Base-by-base conservation (phyloP, 2,329 filamentous ascomycete genomes). In the Xylaria sp. region DNA sequence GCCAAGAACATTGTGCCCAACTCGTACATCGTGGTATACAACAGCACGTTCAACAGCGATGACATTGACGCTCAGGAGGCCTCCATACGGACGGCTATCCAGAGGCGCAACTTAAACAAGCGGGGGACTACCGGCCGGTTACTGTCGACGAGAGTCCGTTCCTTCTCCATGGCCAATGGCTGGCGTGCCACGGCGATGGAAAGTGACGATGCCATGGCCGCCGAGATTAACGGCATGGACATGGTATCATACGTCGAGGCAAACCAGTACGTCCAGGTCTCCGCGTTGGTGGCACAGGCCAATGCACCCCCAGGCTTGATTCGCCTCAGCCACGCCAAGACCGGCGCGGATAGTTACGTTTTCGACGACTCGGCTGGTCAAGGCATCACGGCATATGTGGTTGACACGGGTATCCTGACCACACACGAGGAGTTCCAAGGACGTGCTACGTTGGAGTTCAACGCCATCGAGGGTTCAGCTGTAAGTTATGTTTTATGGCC, bases 1-100 rank as follows among this genome's bases (percentile, higher is more conserved):
- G 83, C 83, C 63, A 72, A 72, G 10, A 80, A 88, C 73, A 78
- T 85, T 67, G 84, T 90, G 57, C 80, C 85, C 42, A 85, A 87
- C 80, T 82, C 83, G 58, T 91, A 89, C 79, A 90, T 91, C 70
- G 88, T 91, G 63, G 88, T 91, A 66, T 91, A 90, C 82, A 88
- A 90, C 78, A 82, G 81, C 71, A 84, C 83, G 64, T 84, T 83
- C 72, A 81, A 80, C 69, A 80, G 84, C 25, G 83, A 82, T 18
- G 80, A 80, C 44, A 84, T 90, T 73, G 78, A 81, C 44, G 79
- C 82, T 58, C 86, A 88, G 77, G 80, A 87, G 75, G 78, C 81
- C 37, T 81, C 79, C 65, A 82, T 89, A 74, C 82, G 80, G 65
- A 75, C 82, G 50, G 78, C 84, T 53, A 78, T 91, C 65, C 81